Percentiles rank a stretch among this genome's conserved stretches.
phyloP scores from a whole-genome alignment of 2,329 filamentous ascomycete species.

The Polychaeton citri region DNA sequence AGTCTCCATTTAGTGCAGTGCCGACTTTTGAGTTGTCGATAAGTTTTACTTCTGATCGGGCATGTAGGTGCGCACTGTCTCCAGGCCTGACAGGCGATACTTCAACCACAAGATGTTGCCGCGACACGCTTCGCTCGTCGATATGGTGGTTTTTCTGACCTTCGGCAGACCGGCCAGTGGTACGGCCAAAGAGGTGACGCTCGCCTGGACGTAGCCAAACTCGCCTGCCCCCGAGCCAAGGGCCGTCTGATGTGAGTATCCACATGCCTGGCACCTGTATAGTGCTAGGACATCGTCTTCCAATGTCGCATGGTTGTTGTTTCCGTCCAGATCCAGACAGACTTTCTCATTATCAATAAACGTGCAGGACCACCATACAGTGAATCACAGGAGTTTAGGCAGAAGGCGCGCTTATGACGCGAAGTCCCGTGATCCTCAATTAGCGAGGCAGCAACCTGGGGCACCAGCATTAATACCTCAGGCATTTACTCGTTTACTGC shows the following conservation, averaged over 20 bases:
- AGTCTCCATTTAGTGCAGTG: conserved; percentile 60
- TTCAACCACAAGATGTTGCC: conserved; percentile 71
- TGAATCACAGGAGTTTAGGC: too few species aligned
- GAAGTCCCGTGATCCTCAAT: background rate
- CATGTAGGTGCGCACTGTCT: conserved; percentile 44
- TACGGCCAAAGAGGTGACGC: conserved; percentile 74
- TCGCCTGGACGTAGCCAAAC: conserved; percentile 79
- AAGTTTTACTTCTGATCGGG: conserved; percentile 57
- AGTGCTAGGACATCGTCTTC: too few species aligned
- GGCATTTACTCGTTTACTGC: too few species aligned
- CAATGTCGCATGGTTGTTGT: too few species aligned
- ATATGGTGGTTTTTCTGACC: conserved; percentile 48
- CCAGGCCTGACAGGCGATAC: conserved; percentile 52
- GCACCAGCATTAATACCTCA: too few species aligned
- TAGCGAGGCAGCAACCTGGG: too few species aligned
- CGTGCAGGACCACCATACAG: too few species aligned
- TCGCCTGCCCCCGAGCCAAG: conserved; percentile 36
- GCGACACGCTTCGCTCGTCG: conserved; percentile 69
- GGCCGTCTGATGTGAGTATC: conserved; percentile 41
- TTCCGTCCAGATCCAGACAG: too few species aligned
- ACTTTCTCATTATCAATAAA: too few species aligned
- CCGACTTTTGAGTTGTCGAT: conserved; percentile 80
- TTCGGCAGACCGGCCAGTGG: conserved; percentile 39
- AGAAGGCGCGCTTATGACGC: too few species aligned
- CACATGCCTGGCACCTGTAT: too few species aligned